These are phyloP conservation scores for Epichloe gansuensis DNA, from an alignment of 2,329 filamentous ascomycete genomes.

Conservation along the genomic window DNA sequence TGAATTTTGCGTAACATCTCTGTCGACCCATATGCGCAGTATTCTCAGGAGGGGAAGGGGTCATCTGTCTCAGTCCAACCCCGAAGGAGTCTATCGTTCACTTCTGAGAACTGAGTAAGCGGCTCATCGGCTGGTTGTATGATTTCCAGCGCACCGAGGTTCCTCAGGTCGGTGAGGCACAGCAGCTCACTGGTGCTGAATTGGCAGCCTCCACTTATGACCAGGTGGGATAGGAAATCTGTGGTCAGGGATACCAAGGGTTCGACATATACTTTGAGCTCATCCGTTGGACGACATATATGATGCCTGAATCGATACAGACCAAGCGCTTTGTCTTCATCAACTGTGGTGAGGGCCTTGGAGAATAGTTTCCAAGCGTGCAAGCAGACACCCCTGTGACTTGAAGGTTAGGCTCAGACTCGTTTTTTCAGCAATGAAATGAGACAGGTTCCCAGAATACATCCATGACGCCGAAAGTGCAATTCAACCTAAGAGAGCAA, in stretches of 20 bases:
- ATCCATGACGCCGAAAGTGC: not conserved
- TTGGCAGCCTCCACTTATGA: constrained; percentile 24
- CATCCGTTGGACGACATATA: constrained; percentile 23
- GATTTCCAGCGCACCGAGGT: constrained; percentile 36
- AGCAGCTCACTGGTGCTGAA: constrained; percentile 29
- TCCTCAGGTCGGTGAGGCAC: constrained; percentile 28
- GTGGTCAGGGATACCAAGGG: constrained; percentile 24
- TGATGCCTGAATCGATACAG: constrained; percentile 28
- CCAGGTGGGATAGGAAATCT: constrained; percentile 30
- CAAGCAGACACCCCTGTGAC: constrained; percentile 19
- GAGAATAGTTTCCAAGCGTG: constrained; percentile 30
- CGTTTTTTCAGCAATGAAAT: not conserved
- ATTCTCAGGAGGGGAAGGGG: constrained; percentile 34
- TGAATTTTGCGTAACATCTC: constrained; percentile 26
- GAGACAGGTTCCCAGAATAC: not conserved
- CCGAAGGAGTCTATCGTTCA: constrained; percentile 33
- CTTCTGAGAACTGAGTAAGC: constrained; percentile 19
- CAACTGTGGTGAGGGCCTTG: constrained; percentile 18
- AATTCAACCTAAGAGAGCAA: not conserved
- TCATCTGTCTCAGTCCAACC: constrained; percentile 30
- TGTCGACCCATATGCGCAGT: constrained; percentile 32
- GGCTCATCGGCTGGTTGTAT: constrained; percentile 24
- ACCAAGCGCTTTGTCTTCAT: constrained; percentile 22
- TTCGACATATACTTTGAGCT: constrained; percentile 23
- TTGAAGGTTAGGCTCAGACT: not conserved